phyloP scores from a whole-genome alignment of 805 yeast genomes.

The Suhomyces prunicola region DNA sequence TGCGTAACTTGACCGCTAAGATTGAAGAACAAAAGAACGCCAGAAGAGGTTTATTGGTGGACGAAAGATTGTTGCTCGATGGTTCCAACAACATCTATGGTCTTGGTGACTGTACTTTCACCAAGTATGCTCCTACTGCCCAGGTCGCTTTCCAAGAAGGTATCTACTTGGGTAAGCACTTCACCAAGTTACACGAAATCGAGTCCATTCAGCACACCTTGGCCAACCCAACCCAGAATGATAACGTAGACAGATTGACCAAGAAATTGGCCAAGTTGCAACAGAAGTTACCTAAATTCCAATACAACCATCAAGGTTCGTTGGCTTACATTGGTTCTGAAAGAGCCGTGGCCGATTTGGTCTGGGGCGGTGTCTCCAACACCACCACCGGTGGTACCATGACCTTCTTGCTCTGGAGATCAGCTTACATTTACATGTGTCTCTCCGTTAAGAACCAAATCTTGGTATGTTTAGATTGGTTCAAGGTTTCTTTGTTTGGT shows the following conservation, averaged over 20 bases:
- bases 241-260: conserved; percentile 42
- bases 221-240: conserved; percentile 33
- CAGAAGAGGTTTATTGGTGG: conserved; percentile 84
- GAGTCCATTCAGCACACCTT: conserved; percentile 53
- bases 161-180: conserved; percentile 67
- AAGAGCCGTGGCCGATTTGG: conserved; percentile 89
- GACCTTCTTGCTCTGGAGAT: conserved; percentile 92
- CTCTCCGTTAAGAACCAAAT: conserved; percentile 85
- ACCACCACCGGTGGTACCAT: conserved; percentile 79
- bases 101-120: conserved; percentile 91
- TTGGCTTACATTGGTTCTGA: conserved; percentile 93
- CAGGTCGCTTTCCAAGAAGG: conserved; percentile 98
- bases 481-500: conserved; percentile 82
- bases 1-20: conserved; percentile 60
- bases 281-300: conserved; percentile 56
- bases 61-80: conserved; percentile 76
- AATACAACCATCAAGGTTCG: conserved; percentile 87
- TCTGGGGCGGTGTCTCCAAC: conserved; percentile 74
- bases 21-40: conserved; percentile 79
- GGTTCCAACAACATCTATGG: conserved; percentile 86
- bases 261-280: conserved; percentile 45
- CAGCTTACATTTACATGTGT: conserved; percentile 91
- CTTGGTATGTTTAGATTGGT: conserved; percentile 85
- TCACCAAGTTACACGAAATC: conserved; percentile 60
- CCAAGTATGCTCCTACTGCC: conserved; percentile 92